phyloP scores from a whole-genome alignment of 306 rosid genomes.

The Mimosa bimucronata region DNA sequence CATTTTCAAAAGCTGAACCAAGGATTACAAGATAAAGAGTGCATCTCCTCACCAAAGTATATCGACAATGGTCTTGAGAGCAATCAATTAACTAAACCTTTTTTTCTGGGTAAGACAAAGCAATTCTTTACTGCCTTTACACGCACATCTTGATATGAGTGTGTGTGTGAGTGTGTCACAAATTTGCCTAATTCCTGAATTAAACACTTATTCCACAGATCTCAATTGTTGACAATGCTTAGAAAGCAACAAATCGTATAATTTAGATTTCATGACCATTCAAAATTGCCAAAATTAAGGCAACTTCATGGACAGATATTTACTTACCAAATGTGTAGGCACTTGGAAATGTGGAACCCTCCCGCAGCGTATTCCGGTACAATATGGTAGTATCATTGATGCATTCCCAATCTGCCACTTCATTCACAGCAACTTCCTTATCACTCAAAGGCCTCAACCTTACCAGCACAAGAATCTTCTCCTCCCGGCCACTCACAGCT shows the following conservation, averaged over 20 bases:
- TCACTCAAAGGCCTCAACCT: conserved; percentile 89
- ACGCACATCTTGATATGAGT: background rate
- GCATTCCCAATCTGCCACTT: conserved; percentile 94
- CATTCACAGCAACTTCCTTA: conserved; percentile 67
- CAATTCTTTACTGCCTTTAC: conserved; percentile 6
- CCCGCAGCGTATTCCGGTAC: conserved; percentile 84
- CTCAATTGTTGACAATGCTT: conserved; percentile 4
- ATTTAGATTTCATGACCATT: conserved; percentile 6
- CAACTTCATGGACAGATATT: conserved; percentile 21
- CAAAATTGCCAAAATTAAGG: conserved; percentile 15
- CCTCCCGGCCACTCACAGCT: conserved; percentile 61
- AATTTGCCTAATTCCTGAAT: conserved; percentile 7
- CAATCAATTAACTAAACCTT: conserved; percentile 8
- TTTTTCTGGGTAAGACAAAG: conserved; percentile 12
- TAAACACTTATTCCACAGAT: conserved; percentile 7
- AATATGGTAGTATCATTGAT: conserved; percentile 83
- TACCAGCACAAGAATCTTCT: conserved; percentile 83
- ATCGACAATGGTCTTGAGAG: background rate
- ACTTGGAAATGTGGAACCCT: conserved; percentile 92
- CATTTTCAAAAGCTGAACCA: background rate
- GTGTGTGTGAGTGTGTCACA: background rate
- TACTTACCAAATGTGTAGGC: conserved; percentile 83
- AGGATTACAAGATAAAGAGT: conserved; percentile 1
- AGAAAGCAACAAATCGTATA: background rate
- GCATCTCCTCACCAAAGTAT: background rate